A percentile compares a stretch with the other conserved stretches of the same genome.
Conservation (phyloP, 441 rosid genomes). For the Populus trichocarpa region DNA sequence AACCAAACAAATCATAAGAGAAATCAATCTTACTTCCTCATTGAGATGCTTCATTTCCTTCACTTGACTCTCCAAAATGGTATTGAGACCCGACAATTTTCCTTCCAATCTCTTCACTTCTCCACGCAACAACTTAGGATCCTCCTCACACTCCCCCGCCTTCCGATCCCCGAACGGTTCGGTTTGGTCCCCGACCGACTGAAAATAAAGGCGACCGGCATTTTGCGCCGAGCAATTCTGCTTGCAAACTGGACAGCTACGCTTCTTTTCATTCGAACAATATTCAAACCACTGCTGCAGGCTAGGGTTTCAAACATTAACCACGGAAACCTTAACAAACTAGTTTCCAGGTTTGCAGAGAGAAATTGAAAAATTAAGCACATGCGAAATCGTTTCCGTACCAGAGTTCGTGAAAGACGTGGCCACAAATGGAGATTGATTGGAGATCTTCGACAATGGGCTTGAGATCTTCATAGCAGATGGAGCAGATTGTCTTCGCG, state of each 20-base stretch:
- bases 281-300: slow-evolving; percentile 98
- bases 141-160: slow-evolving; percentile 33
- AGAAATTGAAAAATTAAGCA: neutral
- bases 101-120: slow-evolving; percentile 57
- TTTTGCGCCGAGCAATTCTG: slow-evolving; percentile 50
- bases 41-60: slow-evolving; percentile 45
- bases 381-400: slow-evolving; percentile 8
- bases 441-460: slow-evolving; percentile 82
- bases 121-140: slow-evolving; percentile 44
- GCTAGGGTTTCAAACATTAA: slow-evolving; percentile 36
- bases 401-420: slow-evolving; percentile 94
- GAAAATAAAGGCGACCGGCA: slow-evolving; percentile 71
- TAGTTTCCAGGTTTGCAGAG: neutral
- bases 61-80: slow-evolving; percentile 41
- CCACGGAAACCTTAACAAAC: neutral
- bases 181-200: slow-evolving; percentile 58
- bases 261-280: slow-evolving; percentile 54
- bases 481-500: slow-evolving; percentile 66
- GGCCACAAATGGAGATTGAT: slow-evolving; percentile 77
- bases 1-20: neutral
- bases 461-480: slow-evolving; percentile 89
- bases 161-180: slow-evolving; percentile 33
- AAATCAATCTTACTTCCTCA: slow-evolving; percentile 42
- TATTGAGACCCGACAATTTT: slow-evolving; percentile 48
- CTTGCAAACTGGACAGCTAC: slow-evolving; percentile 88